Evolutionary conservation across 2,329 filamentous ascomycete species (phyloP).

Genomic region (Fusarium chlamydosporum): DNA sequence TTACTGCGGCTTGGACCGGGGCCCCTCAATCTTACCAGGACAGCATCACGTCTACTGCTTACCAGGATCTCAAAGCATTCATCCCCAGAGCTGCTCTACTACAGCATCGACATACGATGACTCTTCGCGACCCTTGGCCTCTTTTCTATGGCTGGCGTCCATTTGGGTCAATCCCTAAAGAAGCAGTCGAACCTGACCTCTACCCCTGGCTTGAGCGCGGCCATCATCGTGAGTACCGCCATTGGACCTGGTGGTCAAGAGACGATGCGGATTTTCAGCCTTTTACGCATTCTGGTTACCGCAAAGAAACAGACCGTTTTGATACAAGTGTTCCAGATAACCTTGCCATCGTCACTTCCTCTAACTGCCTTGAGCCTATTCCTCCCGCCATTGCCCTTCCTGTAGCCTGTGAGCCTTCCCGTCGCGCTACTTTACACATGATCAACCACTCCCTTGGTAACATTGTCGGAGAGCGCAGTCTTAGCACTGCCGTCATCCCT

Average conservation of each 20-base stretch:
- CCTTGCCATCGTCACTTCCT: slow-evolving; percentile 35
- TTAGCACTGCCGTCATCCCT: slow-evolving; percentile 45
- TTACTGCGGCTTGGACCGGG: slow-evolving; percentile 48
- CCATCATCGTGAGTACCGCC: slow-evolving; percentile 45
- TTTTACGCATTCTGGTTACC: slow-evolving; percentile 38
- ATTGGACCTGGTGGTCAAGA: slow-evolving; percentile 51
- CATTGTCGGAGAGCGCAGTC: slow-evolving; percentile 48
- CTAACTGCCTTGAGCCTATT: slow-evolving; percentile 27
- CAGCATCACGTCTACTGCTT: slow-evolving; percentile 19
- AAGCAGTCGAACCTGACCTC: slow-evolving; percentile 46
- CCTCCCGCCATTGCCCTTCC: slow-evolving; percentile 32
- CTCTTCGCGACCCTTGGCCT: slow-evolving; percentile 49
- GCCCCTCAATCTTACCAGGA: slow-evolving; percentile 49
- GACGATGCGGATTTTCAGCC: slow-evolving; percentile 35
- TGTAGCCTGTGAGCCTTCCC: slow-evolving; percentile 40
- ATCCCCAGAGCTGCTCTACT: slow-evolving; percentile 45
- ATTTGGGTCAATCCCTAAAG: slow-evolving; percentile 44
- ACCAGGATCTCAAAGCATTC: slow-evolving; percentile 29
- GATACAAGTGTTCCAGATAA: slow-evolving; percentile 37
- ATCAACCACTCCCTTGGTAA: slow-evolving; percentile 48
- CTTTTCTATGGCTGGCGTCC: slow-evolving; percentile 50
- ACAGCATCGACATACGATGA: slow-evolving; percentile 48
- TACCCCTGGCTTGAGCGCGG: slow-evolving; percentile 50
- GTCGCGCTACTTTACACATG: slow-evolving; percentile 47
- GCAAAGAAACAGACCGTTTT: slow-evolving; percentile 38